A percentile compares a stretch with the other conserved stretches of the same genome.
Evolutionary conservation across 1,284 basidiomycete genomes (phyloP).

Genomic region (Phylloporus gajari): DNA sequence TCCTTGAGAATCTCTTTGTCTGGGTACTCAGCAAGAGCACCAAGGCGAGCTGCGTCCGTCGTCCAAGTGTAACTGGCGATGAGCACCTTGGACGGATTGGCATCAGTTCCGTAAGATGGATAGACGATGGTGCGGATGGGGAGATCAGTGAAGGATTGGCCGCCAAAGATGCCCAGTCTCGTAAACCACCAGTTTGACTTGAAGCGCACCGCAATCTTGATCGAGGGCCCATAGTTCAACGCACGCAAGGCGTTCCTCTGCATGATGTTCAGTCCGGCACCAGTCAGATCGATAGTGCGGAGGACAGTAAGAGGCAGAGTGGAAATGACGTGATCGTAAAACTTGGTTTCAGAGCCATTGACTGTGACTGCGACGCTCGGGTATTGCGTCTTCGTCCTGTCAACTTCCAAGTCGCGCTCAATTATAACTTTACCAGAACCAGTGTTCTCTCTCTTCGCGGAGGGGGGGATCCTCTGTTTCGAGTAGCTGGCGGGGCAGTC

Average conservation of each 20-base stretch:
- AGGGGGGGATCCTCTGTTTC: background rate
- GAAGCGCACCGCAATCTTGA: constrained; percentile 51
- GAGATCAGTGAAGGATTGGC: constrained; percentile 51
- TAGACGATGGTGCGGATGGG: constrained; percentile 50
- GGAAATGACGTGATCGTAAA: constrained; percentile 29
- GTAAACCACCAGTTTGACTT: constrained; percentile 48
- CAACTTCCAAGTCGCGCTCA: background rate
- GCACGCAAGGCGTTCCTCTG: constrained; percentile 31
- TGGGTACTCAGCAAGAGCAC: constrained; percentile 13
- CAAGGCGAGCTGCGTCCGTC: constrained; percentile 25
- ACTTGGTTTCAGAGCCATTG: background rate
- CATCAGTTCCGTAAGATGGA: constrained; percentile 50
- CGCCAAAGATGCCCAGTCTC: constrained; percentile 38
- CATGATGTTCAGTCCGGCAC: constrained; percentile 17
- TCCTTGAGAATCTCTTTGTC: constrained; percentile 14
- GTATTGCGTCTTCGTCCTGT: background rate
- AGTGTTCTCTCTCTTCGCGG: background rate
- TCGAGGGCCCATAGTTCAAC: constrained; percentile 20
- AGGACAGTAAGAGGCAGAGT: constrained; percentile 25
- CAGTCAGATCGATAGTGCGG: constrained; percentile 7
- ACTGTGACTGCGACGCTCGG: constrained; percentile 6
- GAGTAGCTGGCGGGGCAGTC: background rate
- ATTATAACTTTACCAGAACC: background rate
- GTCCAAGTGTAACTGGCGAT: constrained; percentile 30
- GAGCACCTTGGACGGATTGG: constrained; percentile 28